A percentile compares a stretch with the other conserved stretches of the same genome.
These are phyloP conservation scores for Taphrina wiesneri DNA, from an alignment of 1,139 yeast species.

Conservation along the genomic window DNA sequence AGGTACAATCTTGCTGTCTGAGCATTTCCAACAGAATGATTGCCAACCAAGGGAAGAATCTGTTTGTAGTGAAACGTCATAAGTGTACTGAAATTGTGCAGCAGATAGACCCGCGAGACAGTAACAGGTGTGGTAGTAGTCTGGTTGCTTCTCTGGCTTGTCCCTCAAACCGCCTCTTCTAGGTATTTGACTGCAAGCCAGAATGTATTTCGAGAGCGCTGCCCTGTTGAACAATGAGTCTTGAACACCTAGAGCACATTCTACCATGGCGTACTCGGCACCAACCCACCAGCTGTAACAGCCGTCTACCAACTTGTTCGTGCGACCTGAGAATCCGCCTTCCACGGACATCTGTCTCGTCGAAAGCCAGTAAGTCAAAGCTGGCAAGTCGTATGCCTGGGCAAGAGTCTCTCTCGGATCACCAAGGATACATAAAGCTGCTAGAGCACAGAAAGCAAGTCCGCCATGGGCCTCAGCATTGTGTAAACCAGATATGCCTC, in stretches of 20 bases:
- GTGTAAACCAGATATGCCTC: constrained; percentile 87
- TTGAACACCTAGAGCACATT: background rate
- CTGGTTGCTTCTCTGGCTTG: constrained; percentile 80
- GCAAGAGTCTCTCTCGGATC: constrained; percentile 45
- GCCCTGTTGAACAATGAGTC: constrained; percentile 48
- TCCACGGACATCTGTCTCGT: constrained; percentile 69
- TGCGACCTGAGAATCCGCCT: constrained; percentile 86
- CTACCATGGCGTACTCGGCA: constrained; percentile 53
- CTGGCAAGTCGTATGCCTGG: constrained; percentile 41
- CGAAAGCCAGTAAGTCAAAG: constrained; percentile 58
- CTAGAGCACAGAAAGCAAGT: constrained; percentile 85
- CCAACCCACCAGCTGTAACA: constrained; percentile 98
- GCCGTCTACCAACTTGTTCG: constrained; percentile 92
- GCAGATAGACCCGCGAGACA: constrained; percentile 73
- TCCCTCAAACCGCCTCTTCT: constrained; percentile 77
- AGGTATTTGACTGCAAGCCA: constrained; percentile 68
- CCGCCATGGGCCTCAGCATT: constrained; percentile 96
- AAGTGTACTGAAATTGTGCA: constrained; percentile 57
- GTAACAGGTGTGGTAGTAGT: constrained; percentile 89
- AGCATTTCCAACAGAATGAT: constrained; percentile 34
- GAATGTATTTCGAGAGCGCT: constrained; percentile 63
- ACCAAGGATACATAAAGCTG: constrained; percentile 60
- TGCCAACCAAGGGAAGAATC: constrained; percentile 43
- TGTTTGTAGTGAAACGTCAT: constrained; percentile 8
- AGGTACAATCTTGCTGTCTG: background rate